phyloP scores from a whole-genome alignment of 2,329 filamentous ascomycete species.

The Penicillium decumbens region DNA sequence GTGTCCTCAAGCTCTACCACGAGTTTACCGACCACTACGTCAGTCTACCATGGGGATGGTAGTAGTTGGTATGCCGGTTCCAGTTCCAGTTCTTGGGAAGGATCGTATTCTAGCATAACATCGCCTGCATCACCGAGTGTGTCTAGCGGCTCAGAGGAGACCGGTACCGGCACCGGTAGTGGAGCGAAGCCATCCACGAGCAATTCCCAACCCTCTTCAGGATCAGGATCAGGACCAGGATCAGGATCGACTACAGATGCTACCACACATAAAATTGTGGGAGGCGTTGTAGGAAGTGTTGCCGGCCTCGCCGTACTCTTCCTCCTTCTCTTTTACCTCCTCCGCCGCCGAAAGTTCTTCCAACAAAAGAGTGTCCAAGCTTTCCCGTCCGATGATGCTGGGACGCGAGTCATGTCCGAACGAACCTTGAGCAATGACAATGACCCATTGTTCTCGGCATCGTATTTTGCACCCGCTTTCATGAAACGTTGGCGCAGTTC shows the following conservation, averaged over 20 bases:
- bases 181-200: slow-evolving; percentile 11
- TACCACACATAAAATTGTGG: slow-evolving; percentile 53
- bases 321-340: slow-evolving; percentile 26
- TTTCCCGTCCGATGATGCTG: slow-evolving; percentile 26
- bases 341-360: slow-evolving; percentile 48
- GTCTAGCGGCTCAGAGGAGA: slow-evolving; percentile 1
- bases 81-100: not conserved
- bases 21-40: slow-evolving; percentile 1
- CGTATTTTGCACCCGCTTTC: slow-evolving; percentile 38
- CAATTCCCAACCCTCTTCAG: slow-evolving; percentile 10
- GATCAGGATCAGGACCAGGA: slow-evolving; percentile 9
- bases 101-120: not conserved
- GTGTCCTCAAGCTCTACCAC: slow-evolving; percentile 4
- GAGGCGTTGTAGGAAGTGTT: slow-evolving; percentile 59
- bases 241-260: slow-evolving; percentile 22
- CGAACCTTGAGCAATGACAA: slow-evolving; percentile 37
- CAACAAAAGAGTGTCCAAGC: slow-evolving; percentile 18
- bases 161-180: slow-evolving; percentile 5
- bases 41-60: not conserved
- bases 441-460: slow-evolving; percentile 37
- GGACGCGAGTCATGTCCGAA: slow-evolving; percentile 31
- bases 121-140: not conserved
- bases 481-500: slow-evolving; percentile 42
- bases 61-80: not conserved
- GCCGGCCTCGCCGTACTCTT: slow-evolving; percentile 55